Evolutionary conservation across 495 filamentous ascomycete genomes (phyloP), one percentile per base, ranked within the genome.

Genomic region (Aspergillus avenaceus): DNA sequence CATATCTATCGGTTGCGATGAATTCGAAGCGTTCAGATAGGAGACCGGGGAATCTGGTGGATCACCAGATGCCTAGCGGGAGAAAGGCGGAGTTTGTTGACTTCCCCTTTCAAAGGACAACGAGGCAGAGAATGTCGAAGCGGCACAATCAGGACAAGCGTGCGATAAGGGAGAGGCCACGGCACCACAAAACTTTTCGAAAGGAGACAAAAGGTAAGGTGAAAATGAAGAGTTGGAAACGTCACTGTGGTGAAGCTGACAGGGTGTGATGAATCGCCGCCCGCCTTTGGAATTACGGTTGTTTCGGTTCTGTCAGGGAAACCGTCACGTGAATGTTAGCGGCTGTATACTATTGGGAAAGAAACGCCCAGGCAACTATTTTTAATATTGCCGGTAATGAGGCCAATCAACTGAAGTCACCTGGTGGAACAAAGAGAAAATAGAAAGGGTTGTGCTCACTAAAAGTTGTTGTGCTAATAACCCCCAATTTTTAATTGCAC

Each of bases 1-100:
- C 63, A 82, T 81, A 69, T 90, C 88, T 53, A 58, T 79, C 61
- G 47, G 60, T 41, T 49, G 16, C 46, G 40, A 49, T n/a, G 23
- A 40, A 41, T 60, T 64, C 54, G 54, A 58, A 42, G 46, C 12
- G 21, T n/a, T 42, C 44, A 41, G 23, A 32, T 36, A 6, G 31
- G 27, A 49, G 34, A 37, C 46, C 36, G 57, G 49, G 50, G 47
- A 40, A 41, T 42, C 41, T 49, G 41, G 55, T 49, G 34, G 42
- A 53, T 62, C 49, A 58, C 59, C 51, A 54, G 52, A 58, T 37
- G 41, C 45, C 46, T 53, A 27, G 58, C 44, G 51, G 51, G 41
- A 40, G 45, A 45, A 49, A 50, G 19, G 41, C 31, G 45, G 45
- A 49, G 21, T 53, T 37, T 44, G 45, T 36, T 55, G 47, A 31